Conservation (phyloP, 2,329 filamentous ascomycete genomes). For the Tolypocladium paradoxum region DNA sequence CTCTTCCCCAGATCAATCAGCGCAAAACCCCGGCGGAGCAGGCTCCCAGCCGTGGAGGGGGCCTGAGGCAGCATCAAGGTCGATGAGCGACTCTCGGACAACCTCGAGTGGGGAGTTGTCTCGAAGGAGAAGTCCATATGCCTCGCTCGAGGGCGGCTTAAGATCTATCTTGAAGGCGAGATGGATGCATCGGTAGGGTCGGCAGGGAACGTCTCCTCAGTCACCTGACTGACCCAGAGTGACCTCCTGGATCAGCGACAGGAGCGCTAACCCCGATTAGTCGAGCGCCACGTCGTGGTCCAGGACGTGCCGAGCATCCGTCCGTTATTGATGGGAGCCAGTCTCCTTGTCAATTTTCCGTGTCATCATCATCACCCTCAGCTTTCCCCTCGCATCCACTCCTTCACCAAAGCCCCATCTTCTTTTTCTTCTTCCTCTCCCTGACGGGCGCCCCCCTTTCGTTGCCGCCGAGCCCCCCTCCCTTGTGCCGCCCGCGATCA, state of each 20-base stretch:
- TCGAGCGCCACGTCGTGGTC: not conserved
- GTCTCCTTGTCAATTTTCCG: slow-evolving; percentile 6
- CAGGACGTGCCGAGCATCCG: too few relatives aligned
- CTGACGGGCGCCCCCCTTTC: not conserved
- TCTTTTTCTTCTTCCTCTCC: not conserved
- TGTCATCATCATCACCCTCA: not conserved
- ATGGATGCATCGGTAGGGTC: not conserved
- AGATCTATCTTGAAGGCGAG: not conserved
- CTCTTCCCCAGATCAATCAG: not conserved
- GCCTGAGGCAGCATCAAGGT: not conserved
- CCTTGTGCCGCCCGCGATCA: not conserved
- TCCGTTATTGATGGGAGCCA: too few relatives aligned
- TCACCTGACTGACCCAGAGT: not conserved
- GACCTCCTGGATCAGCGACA: not conserved
- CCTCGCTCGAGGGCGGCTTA: not conserved
- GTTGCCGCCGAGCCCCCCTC: not conserved
- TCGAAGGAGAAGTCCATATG: too few relatives aligned
- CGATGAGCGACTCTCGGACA: not conserved
- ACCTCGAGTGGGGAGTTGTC: too few relatives aligned
- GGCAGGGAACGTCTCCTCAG: not conserved
- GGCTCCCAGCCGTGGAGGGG: not conserved
- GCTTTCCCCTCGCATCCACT: slow-evolving; percentile 13
- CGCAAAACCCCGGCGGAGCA: not conserved
- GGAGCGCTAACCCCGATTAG: not conserved
- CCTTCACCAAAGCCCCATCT: slow-evolving; percentile 8